Evolutionary conservation across 2,329 filamentous ascomycete species (phyloP).

Genomic region (Aspergillus clavatus): DNA sequence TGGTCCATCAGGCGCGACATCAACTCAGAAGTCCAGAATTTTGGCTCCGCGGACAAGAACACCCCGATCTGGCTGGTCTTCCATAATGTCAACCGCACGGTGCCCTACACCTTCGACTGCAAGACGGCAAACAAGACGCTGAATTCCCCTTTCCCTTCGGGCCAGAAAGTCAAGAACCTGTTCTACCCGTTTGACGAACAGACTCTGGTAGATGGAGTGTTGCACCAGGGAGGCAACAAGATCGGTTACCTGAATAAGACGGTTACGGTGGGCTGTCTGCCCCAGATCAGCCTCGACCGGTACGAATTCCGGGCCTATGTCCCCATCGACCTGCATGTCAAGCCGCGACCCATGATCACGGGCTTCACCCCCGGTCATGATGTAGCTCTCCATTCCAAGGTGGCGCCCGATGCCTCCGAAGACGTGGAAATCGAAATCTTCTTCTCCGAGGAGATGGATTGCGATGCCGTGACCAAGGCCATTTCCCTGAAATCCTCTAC

Average conservation of each 20-base stretch:
- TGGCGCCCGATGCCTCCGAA: conserved; percentile 36
- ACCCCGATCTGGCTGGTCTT: conserved; percentile 43
- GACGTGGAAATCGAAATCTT: conserved; percentile 48
- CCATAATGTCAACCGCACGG: conserved; percentile 42
- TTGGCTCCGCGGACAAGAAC: conserved; percentile 40
- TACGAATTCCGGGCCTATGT: conserved; percentile 59
- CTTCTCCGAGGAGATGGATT: conserved; percentile 58
- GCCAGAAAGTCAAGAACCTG: conserved; percentile 56
- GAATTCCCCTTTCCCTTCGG: conserved; percentile 51
- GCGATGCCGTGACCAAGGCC: conserved; percentile 45
- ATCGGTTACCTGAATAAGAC: conserved; percentile 45
- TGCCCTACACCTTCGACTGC: conserved; percentile 55
- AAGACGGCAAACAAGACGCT: conserved; percentile 42
- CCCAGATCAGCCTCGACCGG: conserved; percentile 46
- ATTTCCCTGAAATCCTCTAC: conserved; percentile 52
- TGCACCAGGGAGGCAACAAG: no score
- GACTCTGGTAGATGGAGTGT: conserved; percentile 43
- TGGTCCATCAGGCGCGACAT: conserved; percentile 54
- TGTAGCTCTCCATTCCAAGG: conserved; percentile 47
- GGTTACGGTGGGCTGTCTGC: conserved; percentile 51
- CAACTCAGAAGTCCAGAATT: conserved; percentile 48
- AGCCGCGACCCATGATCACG: conserved; percentile 54
- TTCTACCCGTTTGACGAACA: conserved; percentile 57
- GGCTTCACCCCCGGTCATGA: conserved; percentile 58
- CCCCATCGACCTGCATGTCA: conserved; percentile 45